Base-by-base conservation (phyloP, 768 basidiomycete genomes). In the Chalciporus sphaerocephalus region DNA sequence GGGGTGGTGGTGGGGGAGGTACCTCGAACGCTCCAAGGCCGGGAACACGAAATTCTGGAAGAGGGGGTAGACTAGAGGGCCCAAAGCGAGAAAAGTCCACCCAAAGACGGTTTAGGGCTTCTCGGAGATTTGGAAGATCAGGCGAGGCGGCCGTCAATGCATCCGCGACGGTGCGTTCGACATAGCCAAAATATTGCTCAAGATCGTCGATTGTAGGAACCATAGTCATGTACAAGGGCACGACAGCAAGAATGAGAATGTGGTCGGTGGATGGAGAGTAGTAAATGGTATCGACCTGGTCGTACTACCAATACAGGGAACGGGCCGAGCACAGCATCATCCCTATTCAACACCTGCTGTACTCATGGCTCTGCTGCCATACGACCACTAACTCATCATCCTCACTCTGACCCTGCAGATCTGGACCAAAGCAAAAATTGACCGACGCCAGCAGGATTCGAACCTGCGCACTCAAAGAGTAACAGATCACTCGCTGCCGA, bases 31-130 rank as follows among this genome's bases (percentile, higher is more conserved):
- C 75, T 9, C 85, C 84, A 2, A 89, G 75, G 27, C 75, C 75
- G 15, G 85, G 82, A 37, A 87, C 67, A 53, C 69, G 76, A 43
- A 89, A 73, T 36, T 77, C 75, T 10, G 72, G 69, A 17, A 78
- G 57, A 39, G 66, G 44, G 17, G 73, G 66, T 11, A 72, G 47
- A n/a, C 64, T 61, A 48, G 70, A 64, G 15, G 85, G 87, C 18
- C 90, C 88, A 61, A 87, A 90, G 46, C 90, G 82, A 38, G 85
- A 75, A 50, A 92, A 79, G 58, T 92, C 89, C 18, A 79, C 65
- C 85, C 86, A 90, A 45, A 91, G 71, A 20, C 81, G 76, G 52
- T 85, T 75, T 17, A 83, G 64, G 23, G 79, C 74, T 48, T 88
- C 83, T 46, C 79, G 77, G 38, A 88, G 68, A 53, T 74, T 78